phyloP scores from a whole-genome alignment of 495 filamentous ascomycete genomes.

The Acidomyces sp. region DNA sequence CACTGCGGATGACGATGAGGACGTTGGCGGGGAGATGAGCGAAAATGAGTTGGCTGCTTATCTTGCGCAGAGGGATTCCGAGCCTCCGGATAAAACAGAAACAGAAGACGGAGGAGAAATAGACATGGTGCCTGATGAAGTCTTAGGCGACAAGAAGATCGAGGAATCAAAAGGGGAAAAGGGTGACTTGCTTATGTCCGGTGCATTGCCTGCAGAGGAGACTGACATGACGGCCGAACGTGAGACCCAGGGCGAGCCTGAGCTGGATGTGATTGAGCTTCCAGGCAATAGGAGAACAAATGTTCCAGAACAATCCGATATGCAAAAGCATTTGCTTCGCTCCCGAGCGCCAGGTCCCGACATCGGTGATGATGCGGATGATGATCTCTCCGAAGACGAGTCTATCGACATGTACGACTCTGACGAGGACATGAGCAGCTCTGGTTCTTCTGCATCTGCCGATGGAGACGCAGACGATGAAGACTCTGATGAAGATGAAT shows the following conservation, averaged over 20 bases:
- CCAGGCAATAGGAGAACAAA: no score
- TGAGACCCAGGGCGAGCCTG: no score
- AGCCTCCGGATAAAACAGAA: constrained; percentile 7
- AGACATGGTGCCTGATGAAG: background rate
- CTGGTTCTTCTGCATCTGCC: constrained; percentile 29
- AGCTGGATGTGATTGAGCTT: no score
- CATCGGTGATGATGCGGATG: constrained; percentile 58
- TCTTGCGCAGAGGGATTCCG: constrained; percentile 59
- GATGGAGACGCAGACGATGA: constrained; percentile 17
- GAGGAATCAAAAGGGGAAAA: no score
- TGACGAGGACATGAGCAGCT: constrained; percentile 54
- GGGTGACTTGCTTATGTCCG: no score
- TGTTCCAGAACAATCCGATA: no score
- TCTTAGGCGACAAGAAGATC: background rate
- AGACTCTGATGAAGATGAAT: constrained; percentile 12
- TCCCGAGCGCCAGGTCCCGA: constrained; percentile 16
- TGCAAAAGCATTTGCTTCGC: no score
- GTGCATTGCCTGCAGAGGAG: no score
- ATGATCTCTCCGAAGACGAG: constrained; percentile 55
- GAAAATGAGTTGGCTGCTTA: constrained; percentile 14
- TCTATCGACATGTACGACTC: constrained; percentile 64
- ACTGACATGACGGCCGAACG: no score
- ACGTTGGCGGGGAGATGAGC: constrained; percentile 38
- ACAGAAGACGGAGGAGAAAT: background rate
- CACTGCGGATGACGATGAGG: constrained; percentile 49